Percentiles rank a stretch among this genome's conserved stretches.
Evolutionary conservation across 1,284 basidiomycete species (phyloP).

Genomic region (Takashimella koratensis): DNA sequence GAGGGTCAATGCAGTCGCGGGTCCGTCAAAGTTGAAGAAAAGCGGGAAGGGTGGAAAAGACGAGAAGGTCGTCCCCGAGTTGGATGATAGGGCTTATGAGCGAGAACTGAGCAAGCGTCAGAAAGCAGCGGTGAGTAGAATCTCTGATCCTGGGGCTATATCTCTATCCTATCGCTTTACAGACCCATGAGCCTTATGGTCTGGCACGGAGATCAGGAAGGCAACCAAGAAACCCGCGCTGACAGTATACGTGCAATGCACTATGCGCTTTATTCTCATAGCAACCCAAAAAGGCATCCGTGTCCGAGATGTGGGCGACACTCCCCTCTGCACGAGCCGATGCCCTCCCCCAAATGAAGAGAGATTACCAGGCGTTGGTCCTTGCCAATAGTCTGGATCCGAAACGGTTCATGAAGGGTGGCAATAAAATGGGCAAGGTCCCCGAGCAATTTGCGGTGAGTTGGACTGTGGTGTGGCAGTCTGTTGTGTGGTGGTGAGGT

Average conservation of each 20-base stretch:
- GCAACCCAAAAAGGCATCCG: constrained; percentile 63
- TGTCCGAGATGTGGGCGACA: constrained; percentile 85
- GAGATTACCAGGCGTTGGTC: constrained; percentile 88
- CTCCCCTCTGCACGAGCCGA: constrained; percentile 78
- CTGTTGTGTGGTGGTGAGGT: too few relatives aligned
- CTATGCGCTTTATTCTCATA: too few relatives aligned
- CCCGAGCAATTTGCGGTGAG: constrained; percentile 85
- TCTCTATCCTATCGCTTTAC: too few relatives aligned
- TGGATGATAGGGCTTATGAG: constrained; percentile 54
- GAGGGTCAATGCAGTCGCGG: constrained; percentile 5
- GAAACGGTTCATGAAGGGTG: constrained; percentile 89
- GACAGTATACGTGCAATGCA: too few relatives aligned
- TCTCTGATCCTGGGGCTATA: too few relatives aligned
- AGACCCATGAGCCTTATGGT: too few relatives aligned
- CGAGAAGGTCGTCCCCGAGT: constrained; percentile 24
- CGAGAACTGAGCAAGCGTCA: constrained; percentile 36
- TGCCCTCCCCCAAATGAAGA: constrained; percentile 75
- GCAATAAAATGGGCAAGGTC: constrained; percentile 66
- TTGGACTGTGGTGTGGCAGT: too few relatives aligned
- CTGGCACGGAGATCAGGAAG: too few relatives aligned
- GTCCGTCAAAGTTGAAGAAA: constrained; percentile 2
- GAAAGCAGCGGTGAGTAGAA: constrained; percentile 38
- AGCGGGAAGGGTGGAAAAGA: constrained; percentile 4
- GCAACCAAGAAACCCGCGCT: too few relatives aligned
- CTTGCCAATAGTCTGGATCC: constrained; percentile 91